Base-by-base conservation (phyloP, 176 grass and related monocot species). In the Oryza punctata region DNA sequence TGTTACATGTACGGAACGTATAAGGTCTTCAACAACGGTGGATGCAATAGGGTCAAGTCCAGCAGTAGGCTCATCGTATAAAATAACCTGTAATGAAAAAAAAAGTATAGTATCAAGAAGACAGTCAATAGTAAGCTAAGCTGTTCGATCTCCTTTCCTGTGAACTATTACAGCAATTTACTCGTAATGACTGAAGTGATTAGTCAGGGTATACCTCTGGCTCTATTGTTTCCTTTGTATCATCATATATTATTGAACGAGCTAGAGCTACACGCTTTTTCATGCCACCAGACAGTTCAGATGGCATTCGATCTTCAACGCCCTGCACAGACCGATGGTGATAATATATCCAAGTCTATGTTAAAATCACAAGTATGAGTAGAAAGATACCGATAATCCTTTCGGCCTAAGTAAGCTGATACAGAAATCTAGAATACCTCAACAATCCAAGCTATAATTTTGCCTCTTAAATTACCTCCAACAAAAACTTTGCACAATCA, bases 191-290 rank as follows among this genome's bases (percentile, higher is more conserved):
- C 57, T n/a, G 19, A 87, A 82, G 65, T 32, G 7, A 6, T 67
- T 54, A 33, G 78, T 73, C 63, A 86, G 57, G 15, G 16, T 52
- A 69, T 92, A 98, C 96, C 93, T 98, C 96, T 52, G 96, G 96
- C 87, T 94, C 96, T 60, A 95, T 85, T 61, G 74, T 78, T 72
- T 95, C 91, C 85, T 95, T 95, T 44, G 91, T 91, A 78, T 98
- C 79, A 82, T 98, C 96, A 75, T 80, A 95, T 86, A 98, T 98
- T 82, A 98, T 98, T 10, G 96, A 95, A 50, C 96, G 89, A 28
- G 96, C 96, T 86, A 98, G 90, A 81, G 96, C 96, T 79, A 98
- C 96, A 87, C 96, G 92, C 77, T 98, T 98, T 93, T 98, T 98
- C 96, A 98, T 98, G 76, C 96, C 96, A 65, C 96, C 96, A 45